phyloP scores from a whole-genome alignment of 2,329 filamentous ascomycete genomes.

The Neofusicoccum ribis region DNA sequence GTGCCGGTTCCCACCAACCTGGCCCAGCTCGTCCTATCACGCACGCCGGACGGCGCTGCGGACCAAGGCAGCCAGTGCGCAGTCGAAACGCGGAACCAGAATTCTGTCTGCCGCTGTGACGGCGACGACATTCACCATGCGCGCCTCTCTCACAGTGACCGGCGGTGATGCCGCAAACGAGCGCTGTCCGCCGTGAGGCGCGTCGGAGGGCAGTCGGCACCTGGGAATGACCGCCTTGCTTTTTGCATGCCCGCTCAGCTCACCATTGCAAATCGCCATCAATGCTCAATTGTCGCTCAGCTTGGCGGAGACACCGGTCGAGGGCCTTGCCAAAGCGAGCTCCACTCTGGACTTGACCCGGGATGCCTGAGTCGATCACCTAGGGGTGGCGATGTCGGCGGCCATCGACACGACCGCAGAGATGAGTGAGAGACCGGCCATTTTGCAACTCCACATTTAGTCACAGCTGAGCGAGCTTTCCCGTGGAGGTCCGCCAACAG shows the following conservation, averaged over 20 bases:
- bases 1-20: conserved; percentile 1
- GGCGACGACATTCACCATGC: not conserved
- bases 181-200: not conserved
- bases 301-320: not conserved
- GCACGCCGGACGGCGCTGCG: not conserved
- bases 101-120: not conserved
- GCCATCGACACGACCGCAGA: not conserved
- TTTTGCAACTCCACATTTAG: not conserved
- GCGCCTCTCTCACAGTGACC: not conserved
- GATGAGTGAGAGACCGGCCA: not conserved
- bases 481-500: not conserved
- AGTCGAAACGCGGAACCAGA: not conserved
- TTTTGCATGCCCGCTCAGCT: not conserved
- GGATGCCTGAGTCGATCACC: conserved; percentile 10
- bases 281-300: not conserved
- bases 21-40: not conserved
- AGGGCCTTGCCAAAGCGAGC: not conserved
- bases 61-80: not conserved
- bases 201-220: not conserved
- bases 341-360: conserved; percentile 9
- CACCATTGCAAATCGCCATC: not conserved
- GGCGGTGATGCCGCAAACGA: not conserved
- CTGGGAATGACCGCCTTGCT: not conserved
- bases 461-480: not conserved
- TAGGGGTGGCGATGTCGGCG: conserved; percentile 7